Evolutionary conservation across 2,329 filamentous ascomycete genomes (phyloP), one percentile per base, ranked within the genome.

Genomic region (Emericellopsis cladophorae): DNA sequence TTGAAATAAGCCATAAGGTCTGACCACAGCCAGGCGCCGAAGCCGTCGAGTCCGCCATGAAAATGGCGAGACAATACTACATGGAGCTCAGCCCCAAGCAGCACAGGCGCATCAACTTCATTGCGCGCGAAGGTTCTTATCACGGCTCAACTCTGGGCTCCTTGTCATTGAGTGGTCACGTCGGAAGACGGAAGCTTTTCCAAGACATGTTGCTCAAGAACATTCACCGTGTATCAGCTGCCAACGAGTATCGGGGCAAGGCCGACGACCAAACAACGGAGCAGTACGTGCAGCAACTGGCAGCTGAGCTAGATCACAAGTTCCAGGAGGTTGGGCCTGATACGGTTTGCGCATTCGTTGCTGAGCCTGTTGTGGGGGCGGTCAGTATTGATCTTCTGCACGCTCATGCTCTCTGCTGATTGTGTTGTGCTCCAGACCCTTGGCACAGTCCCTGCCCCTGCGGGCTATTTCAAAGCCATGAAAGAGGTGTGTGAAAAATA

Each of bases 131-230:
- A 31, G 68, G 76, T 34, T 84, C 79, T 5, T 89, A 84, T 49
- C 84, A 89, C 47, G 84, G 83, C 8, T 78, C 69, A 4, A 88
- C 82, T 0, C 59, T 87, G 0, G 81, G 81, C 1, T 66, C 80
- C 1, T 62, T 87, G 24, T 70, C 73, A 0, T 64, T 81, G 37
- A 72, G 80, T 22, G 79, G 79, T 5, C 79, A 86, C 54, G 61
- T 66, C 8, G 62, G 61, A 12, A 67, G 82, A 31, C 68, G 79
- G 40, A 65, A 67, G 7, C 65, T 74, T 7, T 87, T 79, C 50
- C 70, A 76, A 49, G 71, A 74, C 2, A 66, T 84, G 43, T 60
- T 86, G 11, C 60, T 72, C 18, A 54, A 60, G 14, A 74, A 73
- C 41, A 64, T 74, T 33, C 72, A 67, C 2, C 68, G 68, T 40